These are phyloP conservation scores for Talinum fruticosum DNA, from an alignment of 148 eudicot species.

Conservation along the genomic window DNA sequence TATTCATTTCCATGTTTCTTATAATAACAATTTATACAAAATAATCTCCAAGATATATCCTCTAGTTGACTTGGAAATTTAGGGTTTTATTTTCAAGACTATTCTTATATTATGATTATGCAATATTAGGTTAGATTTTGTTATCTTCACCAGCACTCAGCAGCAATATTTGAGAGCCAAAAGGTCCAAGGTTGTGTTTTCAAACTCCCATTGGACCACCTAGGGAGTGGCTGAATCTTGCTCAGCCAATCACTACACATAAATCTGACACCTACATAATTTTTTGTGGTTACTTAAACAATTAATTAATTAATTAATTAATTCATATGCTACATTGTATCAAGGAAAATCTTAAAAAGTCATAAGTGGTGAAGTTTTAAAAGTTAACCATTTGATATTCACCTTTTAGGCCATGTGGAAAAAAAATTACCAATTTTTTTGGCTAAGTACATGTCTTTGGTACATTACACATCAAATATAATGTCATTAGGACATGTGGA, in stretches of 20 bases:
- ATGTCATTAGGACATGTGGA: not conserved
- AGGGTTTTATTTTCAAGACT: not conserved
- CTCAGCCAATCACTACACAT: not conserved
- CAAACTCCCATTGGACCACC: not conserved
- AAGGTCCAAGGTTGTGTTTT: not conserved
- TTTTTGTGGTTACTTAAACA: not conserved
- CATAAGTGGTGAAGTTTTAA: not conserved
- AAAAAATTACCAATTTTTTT: not conserved
- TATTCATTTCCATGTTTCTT: too few species aligned
- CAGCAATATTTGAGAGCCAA: conserved; percentile 10
- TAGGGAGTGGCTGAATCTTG: not conserved
- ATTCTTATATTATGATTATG: not conserved
- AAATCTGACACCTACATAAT: not conserved
- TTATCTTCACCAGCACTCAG: not conserved
- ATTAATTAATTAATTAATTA: too few species aligned
- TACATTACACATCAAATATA: not conserved
- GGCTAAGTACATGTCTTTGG: not conserved
- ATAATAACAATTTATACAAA: too few species aligned
- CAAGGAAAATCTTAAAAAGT: not conserved
- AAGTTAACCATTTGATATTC: not conserved
- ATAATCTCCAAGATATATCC: not conserved
- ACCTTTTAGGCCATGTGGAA: not conserved
- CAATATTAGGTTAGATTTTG: conserved; percentile 15
- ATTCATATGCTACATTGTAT: not conserved
- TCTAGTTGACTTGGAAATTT: not conserved